Evolutionary conservation across 176 grass and related monocot species (phyloP).

Genomic region (Phragmites australis): DNA sequence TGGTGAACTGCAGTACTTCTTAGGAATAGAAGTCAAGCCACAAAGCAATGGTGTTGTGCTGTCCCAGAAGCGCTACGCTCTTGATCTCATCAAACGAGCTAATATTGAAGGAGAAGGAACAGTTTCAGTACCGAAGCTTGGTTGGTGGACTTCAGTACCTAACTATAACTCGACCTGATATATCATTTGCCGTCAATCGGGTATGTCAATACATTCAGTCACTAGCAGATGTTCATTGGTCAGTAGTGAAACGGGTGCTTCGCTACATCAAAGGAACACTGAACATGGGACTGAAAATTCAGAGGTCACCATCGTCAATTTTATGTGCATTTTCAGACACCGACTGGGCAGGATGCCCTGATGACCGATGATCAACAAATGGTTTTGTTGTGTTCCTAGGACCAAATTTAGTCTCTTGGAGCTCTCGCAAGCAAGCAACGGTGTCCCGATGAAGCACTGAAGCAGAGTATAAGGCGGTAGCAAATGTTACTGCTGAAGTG

Average conservation of each 20-base stretch:
- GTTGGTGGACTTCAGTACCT: background rate
- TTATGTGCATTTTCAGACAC: background rate
- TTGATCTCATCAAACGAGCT: background rate
- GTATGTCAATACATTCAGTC: background rate
- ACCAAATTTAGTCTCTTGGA: background rate
- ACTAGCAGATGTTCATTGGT: background rate
- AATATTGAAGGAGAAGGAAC: background rate
- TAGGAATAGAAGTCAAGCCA: too few species aligned
- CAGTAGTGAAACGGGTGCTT: background rate
- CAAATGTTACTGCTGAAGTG: background rate
- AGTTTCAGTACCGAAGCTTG: background rate
- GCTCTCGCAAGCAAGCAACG: background rate
- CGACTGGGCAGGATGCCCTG: background rate
- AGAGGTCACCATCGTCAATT: background rate
- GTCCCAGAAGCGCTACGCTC: background rate
- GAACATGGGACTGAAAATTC: background rate
- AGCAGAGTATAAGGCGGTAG: background rate
- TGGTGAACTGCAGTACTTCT: too few species aligned
- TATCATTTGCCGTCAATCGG: background rate
- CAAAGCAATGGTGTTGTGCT: too few species aligned
- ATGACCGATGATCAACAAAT: background rate
- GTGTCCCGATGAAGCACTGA: background rate
- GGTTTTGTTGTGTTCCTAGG: background rate
- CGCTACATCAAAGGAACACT: background rate
- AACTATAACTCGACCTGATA: background rate